These are phyloP conservation scores for Solanum chilense DNA, from an alignment of 257 asterid species.

Conservation along the genomic window DNA sequence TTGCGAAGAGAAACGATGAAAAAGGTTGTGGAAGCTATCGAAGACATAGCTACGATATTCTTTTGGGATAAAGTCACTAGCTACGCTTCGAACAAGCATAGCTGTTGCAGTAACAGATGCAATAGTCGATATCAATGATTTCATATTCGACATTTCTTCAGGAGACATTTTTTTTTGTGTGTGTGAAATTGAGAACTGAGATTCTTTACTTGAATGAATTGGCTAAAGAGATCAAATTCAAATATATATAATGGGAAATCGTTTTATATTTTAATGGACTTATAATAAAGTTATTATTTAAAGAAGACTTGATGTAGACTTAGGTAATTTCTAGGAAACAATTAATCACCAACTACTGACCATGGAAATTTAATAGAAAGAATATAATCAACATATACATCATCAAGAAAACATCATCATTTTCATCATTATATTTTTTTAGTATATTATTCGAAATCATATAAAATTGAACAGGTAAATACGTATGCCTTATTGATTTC, in stretches of 20 bases:
- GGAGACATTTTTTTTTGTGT: background rate
- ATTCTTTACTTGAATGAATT: background rate
- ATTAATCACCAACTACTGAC: background rate
- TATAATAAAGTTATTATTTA: background rate
- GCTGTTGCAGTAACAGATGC: conserved; percentile 38
- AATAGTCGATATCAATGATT: conserved; percentile 25
- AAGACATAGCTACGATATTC: conserved; percentile 11
- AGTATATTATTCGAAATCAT: too few species aligned
- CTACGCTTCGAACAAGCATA: conserved; percentile 27
- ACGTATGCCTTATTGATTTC: too few species aligned
- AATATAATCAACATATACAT: background rate
- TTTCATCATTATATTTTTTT: background rate
- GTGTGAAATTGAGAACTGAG: background rate
- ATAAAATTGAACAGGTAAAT: too few species aligned
- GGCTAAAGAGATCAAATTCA: background rate
- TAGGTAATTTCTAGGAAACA: background rate
- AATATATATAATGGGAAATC: background rate
- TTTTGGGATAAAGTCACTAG: conserved; percentile 23
- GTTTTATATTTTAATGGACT: background rate
- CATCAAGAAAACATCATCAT: background rate
- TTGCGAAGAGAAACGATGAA: conserved; percentile 17
- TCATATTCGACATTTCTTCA: background rate
- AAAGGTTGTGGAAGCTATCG: background rate
- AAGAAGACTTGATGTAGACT: background rate
- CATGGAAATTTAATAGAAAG: background rate